Percentiles rank a stretch among this genome's conserved stretches.
Conservation (phyloP, 1,139 yeast species). For the Pichia inconspicua region DNA sequence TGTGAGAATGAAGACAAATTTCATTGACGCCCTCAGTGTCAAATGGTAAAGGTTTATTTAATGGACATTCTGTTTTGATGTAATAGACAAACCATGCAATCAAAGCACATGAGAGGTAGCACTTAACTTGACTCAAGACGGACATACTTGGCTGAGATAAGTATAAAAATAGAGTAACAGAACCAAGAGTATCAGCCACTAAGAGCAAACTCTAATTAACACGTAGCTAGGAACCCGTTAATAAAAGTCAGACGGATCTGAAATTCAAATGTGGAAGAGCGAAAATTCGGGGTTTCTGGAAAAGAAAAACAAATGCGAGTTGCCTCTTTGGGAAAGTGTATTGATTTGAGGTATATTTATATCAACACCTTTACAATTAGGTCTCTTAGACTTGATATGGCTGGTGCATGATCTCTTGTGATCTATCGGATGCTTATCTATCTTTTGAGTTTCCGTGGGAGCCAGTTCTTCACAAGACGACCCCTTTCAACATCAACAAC, state of each 20-base stretch:
- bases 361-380: no score
- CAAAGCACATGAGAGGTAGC: slow-evolving; percentile 11
- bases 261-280: background rate
- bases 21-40: slow-evolving; percentile 3
- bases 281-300: background rate
- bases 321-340: background rate
- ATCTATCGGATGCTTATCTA: no score
- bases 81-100: slow-evolving; percentile 7
- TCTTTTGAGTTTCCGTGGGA: slow-evolving; percentile 56
- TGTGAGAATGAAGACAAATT: slow-evolving; percentile 21
- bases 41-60: slow-evolving; percentile 7
- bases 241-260: no score
- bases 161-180: background rate
- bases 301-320: background rate
- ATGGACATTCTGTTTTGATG: slow-evolving; percentile 12
- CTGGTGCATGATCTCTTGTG: no score
- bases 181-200: no score
- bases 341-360: background rate
- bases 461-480: slow-evolving; percentile 66
- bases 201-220: background rate
- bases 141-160: slow-evolving; percentile 1
- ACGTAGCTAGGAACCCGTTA: background rate
- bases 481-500: slow-evolving; percentile 84
- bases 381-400: no score
- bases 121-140: slow-evolving; percentile 11